Percentiles rank a stretch among this genome's conserved stretches.
Conservation (phyloP, 441 rosid genomes). For the Eruca vesicaria region DNA sequence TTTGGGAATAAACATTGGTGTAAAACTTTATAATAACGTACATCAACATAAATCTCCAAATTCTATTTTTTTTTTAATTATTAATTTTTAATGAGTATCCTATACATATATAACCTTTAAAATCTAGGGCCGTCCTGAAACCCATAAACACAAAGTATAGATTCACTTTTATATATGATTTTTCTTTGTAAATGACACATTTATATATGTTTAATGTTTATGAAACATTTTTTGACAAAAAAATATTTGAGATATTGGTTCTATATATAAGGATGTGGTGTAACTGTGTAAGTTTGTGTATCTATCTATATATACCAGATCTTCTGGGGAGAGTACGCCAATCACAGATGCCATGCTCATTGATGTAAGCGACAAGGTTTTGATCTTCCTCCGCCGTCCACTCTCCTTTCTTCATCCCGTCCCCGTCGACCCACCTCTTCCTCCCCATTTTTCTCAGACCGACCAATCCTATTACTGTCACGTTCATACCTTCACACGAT, state of each 20-base stretch:
- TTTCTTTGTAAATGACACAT: no score
- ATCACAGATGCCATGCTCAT: not conserved
- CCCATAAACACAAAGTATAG: not conserved
- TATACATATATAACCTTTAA: no score
- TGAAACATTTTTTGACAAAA: no score
- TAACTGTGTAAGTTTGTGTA: not conserved
- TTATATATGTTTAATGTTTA: no score
- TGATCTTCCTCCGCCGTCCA: not conserved
- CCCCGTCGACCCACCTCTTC: not conserved
- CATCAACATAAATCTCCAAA: no score
- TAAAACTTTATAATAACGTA: no score
- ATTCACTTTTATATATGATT: not conserved
- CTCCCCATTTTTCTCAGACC: not conserved
- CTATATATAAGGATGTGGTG: not conserved
- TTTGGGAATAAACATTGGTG: no score
- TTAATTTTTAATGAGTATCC: no score
- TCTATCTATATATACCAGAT: not conserved
- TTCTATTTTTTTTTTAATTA: no score
- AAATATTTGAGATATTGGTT: no score
- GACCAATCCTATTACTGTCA: not conserved
- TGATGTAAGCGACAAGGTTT: not conserved
- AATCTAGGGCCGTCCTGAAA: not conserved
- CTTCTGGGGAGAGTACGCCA: not conserved
- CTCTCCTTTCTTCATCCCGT: conserved; percentile 1
- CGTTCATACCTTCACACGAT: conserved; percentile 1